phyloP scores from a whole-genome alignment of 371 early-diverging fungal species.

The Rhizopus arrhizus region DNA sequence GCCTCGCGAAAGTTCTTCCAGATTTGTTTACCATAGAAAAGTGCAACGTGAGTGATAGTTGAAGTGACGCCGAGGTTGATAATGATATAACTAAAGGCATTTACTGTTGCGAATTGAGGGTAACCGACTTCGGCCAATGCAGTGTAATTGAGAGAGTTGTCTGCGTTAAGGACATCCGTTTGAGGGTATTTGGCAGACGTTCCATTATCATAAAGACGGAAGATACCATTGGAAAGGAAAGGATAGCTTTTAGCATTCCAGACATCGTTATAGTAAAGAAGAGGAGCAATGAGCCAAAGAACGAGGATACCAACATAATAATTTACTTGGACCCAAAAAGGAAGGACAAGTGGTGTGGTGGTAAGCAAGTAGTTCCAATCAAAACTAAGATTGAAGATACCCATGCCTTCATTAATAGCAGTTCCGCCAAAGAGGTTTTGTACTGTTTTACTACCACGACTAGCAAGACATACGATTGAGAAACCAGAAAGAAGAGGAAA shows the following conservation, averaged over 20 bases:
- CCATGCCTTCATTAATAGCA: slow-evolving; percentile 52
- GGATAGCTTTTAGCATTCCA: slow-evolving; percentile 54
- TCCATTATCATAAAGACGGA: slow-evolving; percentile 30
- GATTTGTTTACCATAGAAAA: slow-evolving; percentile 54
- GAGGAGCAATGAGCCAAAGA: slow-evolving; percentile 43
- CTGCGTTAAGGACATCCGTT: slow-evolving; percentile 34
- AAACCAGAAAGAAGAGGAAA: slow-evolving; percentile 52
- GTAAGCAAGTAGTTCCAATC: slow-evolving; percentile 54
- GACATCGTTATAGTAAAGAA: slow-evolving; percentile 41
- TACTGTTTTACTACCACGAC: slow-evolving; percentile 50
- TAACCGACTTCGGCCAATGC: slow-evolving; percentile 39
- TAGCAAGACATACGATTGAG: slow-evolving; percentile 52
- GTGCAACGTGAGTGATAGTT: slow-evolving; percentile 48
- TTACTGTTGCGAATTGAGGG: slow-evolving; percentile 35
- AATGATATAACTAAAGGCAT: slow-evolving; percentile 34
- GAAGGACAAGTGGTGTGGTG: slow-evolving; percentile 69
- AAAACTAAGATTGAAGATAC: slow-evolving; percentile 51
- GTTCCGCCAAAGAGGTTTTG: slow-evolving; percentile 54
- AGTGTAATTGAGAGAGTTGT: slow-evolving; percentile 42
- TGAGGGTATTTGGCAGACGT: slow-evolving; percentile 42
- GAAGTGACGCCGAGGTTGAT: slow-evolving; percentile 56
- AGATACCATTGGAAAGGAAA: slow-evolving; percentile 47
- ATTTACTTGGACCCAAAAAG: slow-evolving; percentile 59
- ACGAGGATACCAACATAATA: slow-evolving; percentile 39
- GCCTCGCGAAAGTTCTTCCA: slow-evolving; percentile 7